Base-by-base conservation (phyloP, 1,284 basidiomycete genomes). In the Trametes sp. region DNA sequence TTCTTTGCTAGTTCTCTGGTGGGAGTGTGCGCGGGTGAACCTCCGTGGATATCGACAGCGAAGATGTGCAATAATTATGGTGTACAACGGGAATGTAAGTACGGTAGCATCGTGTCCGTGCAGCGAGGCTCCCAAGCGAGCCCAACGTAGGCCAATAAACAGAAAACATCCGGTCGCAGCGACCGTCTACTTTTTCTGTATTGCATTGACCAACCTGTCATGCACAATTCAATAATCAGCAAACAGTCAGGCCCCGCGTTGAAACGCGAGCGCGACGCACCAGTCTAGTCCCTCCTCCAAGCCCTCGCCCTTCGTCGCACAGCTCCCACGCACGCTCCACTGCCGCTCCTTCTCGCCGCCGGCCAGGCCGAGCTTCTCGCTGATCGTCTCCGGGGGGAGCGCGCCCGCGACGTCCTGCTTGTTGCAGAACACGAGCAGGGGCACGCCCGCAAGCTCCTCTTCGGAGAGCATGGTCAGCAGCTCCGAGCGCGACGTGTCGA, bases 251-350 rank as follows among this genome's bases (percentile, higher is more conserved):
- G 11, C 7, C 45, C 45, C 3, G 3, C 24, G 16, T 10, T 4
- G 6, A 21, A 10, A 23, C 31, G 9, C 14, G 31, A 38, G 6
- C 21, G 26, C 21, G 19, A 81, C 88, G 66, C 71, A 94, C 92
- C 92, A 94, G 75, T 94, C 92, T 55, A 94, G 78, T 7, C 92
- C 97, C 67, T 98, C 97, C 75, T 98, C 96, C 59, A 99, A 80
- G 16, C 98, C 97, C 73, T 98, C 95, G 6, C 97, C 97, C 78
- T 96, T 95, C 35, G 89, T 94, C 54, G 97, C 97, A 77, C 94
- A 98, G 75, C 94, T 93, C 50, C 96, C 97, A 69, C 95, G 86
- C 56, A 99, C 96, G 76, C 95, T 98, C 97, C 97, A 99, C 71
- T 95, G 94, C 67, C 97, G 82, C 56, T 92, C 89, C 77, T 95